Conservation (phyloP, 2,329 filamentous ascomycete genomes). For the Aureobasidium sp. region DNA sequence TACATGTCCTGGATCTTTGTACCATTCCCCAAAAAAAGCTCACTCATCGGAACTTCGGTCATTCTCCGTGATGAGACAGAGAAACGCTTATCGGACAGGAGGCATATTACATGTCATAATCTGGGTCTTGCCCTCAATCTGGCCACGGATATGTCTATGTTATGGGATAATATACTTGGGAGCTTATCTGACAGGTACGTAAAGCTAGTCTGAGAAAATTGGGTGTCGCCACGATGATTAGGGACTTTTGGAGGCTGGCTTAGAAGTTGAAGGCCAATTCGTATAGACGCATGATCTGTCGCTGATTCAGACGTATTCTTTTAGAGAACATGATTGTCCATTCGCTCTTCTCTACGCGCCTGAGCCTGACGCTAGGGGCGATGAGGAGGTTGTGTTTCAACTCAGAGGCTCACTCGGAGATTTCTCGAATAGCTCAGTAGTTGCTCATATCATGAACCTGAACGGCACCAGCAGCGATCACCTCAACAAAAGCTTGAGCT, state of each 20-base stretch:
- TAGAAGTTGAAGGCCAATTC: too few relatives aligned
- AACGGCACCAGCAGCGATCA: not conserved
- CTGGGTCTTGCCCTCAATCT: not conserved
- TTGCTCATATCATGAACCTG: not conserved
- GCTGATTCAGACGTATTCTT: not conserved
- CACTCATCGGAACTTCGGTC: conserved; percentile 11
- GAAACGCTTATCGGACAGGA: conserved; percentile 5
- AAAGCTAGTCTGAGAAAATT: not conserved
- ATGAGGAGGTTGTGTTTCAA: not conserved
- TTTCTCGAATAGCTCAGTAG: not conserved
- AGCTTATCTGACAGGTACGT: conserved; percentile 8
- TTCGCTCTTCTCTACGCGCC: conserved; percentile 18
- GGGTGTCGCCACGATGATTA: too few relatives aligned
- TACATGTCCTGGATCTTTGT: conserved; percentile 17
- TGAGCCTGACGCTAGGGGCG: not conserved
- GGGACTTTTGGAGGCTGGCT: not conserved
- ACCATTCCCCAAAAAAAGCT: conserved; percentile 4
- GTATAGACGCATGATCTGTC: not conserved
- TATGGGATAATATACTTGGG: conserved; percentile 14
- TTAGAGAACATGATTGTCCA: conserved; percentile 16
- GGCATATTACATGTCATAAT: not conserved
- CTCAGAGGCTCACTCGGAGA: not conserved
- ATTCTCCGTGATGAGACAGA: conserved; percentile 15
- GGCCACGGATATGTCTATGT: conserved; percentile 9
- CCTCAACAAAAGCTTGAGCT: not conserved